Percentiles rank a stretch among this genome's conserved stretches.
Evolutionary conservation across 2,329 filamentous ascomycete genomes (phyloP).

Genomic region (Endocalyx cinctus): DNA sequence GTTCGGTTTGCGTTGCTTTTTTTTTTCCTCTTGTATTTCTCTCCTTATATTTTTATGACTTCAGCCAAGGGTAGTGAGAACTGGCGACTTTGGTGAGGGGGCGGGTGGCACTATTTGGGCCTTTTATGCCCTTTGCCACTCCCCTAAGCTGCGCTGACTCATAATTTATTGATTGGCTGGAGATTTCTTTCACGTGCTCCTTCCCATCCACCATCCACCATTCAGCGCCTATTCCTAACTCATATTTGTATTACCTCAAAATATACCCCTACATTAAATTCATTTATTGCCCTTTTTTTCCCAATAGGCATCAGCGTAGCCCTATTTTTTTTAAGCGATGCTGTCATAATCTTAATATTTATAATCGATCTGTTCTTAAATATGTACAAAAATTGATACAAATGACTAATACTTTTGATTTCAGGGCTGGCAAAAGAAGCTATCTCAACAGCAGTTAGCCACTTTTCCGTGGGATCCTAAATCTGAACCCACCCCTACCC

Average conservation of each 20-base stretch:
- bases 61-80: constrained; percentile 33
- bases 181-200: too few species aligned
- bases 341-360: constrained; percentile 1
- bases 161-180: too few species aligned
- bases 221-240: too few species aligned
- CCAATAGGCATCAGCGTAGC: background rate
- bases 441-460: constrained; percentile 79
- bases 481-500: constrained; percentile 53
- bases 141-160: constrained; percentile 16
- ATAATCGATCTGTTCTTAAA: background rate
- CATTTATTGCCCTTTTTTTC: constrained; percentile 1
- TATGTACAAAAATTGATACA: background rate
- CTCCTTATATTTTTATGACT: too few species aligned
- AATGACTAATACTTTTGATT: constrained; percentile 12
- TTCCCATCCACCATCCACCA: too few species aligned
- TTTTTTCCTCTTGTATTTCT: too few species aligned
- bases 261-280: background rate
- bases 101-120: constrained; percentile 51
- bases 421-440: constrained; percentile 91
- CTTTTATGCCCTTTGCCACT: constrained; percentile 41
- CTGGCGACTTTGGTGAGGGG: constrained; percentile 37
- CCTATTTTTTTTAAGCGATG: too few species aligned
- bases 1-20: too few species aligned
- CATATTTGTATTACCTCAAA: too few species aligned
- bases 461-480: constrained; percentile 94